phyloP scores from a whole-genome alignment of 495 filamentous ascomycete species.

The Lophium mytilinum region DNA sequence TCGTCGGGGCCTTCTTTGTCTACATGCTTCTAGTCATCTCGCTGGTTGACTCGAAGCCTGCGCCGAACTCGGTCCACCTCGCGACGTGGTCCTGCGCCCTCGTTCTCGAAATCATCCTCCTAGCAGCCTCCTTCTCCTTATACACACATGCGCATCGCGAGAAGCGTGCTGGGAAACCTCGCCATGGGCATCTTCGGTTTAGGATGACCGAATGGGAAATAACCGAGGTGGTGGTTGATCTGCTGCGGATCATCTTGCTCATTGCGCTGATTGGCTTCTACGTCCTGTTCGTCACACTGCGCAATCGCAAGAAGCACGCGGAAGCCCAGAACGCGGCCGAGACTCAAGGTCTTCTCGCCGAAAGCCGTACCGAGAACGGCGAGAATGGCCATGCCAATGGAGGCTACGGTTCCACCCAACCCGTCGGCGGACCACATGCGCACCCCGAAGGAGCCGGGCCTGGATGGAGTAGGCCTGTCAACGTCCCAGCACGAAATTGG shows the following conservation, averaged over 20 bases:
- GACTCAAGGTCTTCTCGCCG: conserved; percentile 41
- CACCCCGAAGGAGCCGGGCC: conserved; percentile 36
- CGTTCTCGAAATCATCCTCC: conserved; percentile 58
- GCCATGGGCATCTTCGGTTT: conserved; percentile 34
- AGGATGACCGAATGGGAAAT: conserved; percentile 58
- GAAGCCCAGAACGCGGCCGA: conserved; percentile 41
- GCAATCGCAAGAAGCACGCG: conserved; percentile 23
- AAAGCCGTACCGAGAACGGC: conserved; percentile 40
- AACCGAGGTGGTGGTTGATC: conserved; percentile 50
- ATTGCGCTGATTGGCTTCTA: conserved; percentile 53
- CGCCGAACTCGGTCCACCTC: conserved; percentile 65
- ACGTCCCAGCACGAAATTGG: conserved; percentile 62
- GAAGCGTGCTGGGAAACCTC: conserved; percentile 47
- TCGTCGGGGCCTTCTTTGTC: conserved; percentile 68
- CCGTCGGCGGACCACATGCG: conserved; percentile 33
- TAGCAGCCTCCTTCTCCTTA: conserved; percentile 53
- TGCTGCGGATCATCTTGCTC: conserved; percentile 54
- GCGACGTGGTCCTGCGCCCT: conserved; percentile 63
- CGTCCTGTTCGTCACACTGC: conserved; percentile 40
- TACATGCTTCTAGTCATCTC: conserved; percentile 68
- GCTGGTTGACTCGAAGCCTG: conserved; percentile 66
- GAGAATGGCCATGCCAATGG: conserved; percentile 40
- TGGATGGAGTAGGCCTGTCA: conserved; percentile 60
- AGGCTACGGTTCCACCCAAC: conserved; percentile 41
- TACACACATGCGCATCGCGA: conserved; percentile 54